These are phyloP conservation scores for Cladobotryum mycophilum DNA, from an alignment of 2,329 filamentous ascomycete genomes.

Conservation along the genomic window DNA sequence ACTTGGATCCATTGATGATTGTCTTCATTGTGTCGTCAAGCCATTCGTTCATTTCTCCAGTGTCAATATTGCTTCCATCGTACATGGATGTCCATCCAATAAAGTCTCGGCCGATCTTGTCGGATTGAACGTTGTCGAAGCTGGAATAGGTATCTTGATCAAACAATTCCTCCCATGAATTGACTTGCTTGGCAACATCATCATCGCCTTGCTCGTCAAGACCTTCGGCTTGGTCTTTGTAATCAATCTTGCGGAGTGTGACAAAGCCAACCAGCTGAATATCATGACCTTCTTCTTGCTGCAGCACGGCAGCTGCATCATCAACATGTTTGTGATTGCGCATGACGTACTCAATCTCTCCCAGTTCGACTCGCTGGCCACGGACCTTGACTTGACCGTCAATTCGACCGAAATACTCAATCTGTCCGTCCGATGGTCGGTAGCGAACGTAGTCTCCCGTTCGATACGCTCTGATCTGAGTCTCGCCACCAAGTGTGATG, in stretches of 20 bases:
- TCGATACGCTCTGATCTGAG: slow-evolving; percentile 15
- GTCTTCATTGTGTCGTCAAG: slow-evolving; percentile 22
- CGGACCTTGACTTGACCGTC: slow-evolving; percentile 25
- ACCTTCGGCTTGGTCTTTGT: background rate
- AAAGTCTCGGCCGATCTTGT: slow-evolving; percentile 17
- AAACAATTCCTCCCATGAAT: background rate
- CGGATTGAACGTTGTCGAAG: background rate
- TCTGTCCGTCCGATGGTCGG: slow-evolving; percentile 14
- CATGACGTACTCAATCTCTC: slow-evolving; percentile 22
- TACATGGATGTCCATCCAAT: slow-evolving; percentile 27
- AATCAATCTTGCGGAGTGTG: background rate
- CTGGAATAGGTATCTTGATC: background rate
- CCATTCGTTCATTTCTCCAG: slow-evolving; percentile 26
- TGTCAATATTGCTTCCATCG: slow-evolving; percentile 20
- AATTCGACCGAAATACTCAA: slow-evolving; percentile 24
- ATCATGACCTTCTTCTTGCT: slow-evolving; percentile 2
- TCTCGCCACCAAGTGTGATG: slow-evolving; percentile 5
- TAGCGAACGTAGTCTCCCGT: slow-evolving; percentile 23
- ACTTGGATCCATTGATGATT: slow-evolving; percentile 10
- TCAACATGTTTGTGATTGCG: slow-evolving; percentile 11
- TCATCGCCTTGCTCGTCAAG: no score
- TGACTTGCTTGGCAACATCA: background rate
- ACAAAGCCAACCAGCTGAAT: slow-evolving; percentile 3
- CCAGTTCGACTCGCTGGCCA: slow-evolving; percentile 24
- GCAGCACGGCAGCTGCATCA: slow-evolving; percentile 16